Conservation (phyloP, 2,329 filamentous ascomycete genomes). For the Fusarium robinianum region DNA sequence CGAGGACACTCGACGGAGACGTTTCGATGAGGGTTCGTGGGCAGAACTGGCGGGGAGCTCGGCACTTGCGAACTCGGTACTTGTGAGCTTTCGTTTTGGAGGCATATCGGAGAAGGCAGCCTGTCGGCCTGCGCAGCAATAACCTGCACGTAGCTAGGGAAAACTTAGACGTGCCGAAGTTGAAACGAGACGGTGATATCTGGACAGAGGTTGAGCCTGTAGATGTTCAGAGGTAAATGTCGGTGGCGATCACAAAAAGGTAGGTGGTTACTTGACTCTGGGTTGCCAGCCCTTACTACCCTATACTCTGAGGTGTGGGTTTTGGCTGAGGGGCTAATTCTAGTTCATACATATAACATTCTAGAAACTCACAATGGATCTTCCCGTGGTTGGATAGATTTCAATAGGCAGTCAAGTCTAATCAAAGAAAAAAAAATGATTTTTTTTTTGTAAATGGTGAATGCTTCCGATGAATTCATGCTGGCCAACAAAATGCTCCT, state of each 20-base stretch:
- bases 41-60: conserved; percentile 3
- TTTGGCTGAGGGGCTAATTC: no score
- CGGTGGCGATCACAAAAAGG: conserved; percentile 34
- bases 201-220: conserved; percentile 4
- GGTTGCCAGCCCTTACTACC: conserved; percentile 23
- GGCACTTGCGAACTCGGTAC: conserved; percentile 9
- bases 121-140: conserved; percentile 16
- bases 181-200: not conserved
- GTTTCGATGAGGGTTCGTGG: conserved; percentile 28
- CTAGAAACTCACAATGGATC: no score
- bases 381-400: not conserved
- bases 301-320: conserved; percentile 14
- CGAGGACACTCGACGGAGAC: conserved; percentile 22
- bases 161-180: not conserved
- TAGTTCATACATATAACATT: no score
- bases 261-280: conserved; percentile 10
- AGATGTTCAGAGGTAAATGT: conserved; percentile 24
- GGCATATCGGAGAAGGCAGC: conserved; percentile 22
- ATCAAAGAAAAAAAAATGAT: no score
- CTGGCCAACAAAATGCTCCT: no score
- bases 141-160: conserved; percentile 11
- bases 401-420: conserved; percentile 1
- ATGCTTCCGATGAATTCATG: no score
- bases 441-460: no score
- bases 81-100: conserved; percentile 32